These are phyloP conservation scores for Cunninghamia lanceolata DNA, from an alignment of 75 land plant genomes.

Conservation along the genomic window DNA sequence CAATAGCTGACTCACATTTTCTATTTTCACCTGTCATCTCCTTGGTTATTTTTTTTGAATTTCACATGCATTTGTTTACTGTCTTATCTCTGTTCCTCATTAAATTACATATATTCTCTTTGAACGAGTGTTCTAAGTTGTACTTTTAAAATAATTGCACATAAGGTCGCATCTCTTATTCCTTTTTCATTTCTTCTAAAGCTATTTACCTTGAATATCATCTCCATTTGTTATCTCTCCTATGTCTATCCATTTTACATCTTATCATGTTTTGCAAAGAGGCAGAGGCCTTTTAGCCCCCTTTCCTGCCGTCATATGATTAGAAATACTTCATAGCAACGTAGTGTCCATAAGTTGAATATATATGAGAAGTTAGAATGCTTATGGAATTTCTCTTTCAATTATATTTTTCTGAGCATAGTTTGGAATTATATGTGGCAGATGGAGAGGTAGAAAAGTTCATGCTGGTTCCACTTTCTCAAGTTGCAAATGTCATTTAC, in stretches of 20 bases:
- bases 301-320: background rate
- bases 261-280: background rate
- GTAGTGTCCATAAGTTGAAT: background rate
- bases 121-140: background rate
- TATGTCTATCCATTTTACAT: background rate
- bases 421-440: conserved; percentile 16
- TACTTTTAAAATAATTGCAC: background rate
- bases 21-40: background rate
- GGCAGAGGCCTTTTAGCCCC: background rate
- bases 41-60: background rate
- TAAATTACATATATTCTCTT: background rate
- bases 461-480: conserved; percentile 52
- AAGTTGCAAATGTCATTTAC: conserved; percentile 67
- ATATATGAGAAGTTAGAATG: background rate
- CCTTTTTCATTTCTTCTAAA: background rate
- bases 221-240: background rate
- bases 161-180: background rate
- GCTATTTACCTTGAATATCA: background rate
- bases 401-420: background rate
- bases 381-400: background rate
- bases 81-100: background rate
- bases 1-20: too few species aligned
- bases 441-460: conserved; percentile 98
- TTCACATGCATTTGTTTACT: background rate
- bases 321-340: background rate